Evolutionary conservation across 163 green algal genomes (phyloP), one percentile per base, ranked within the genome.

Genomic region (Chlorella variabilis): DNA sequence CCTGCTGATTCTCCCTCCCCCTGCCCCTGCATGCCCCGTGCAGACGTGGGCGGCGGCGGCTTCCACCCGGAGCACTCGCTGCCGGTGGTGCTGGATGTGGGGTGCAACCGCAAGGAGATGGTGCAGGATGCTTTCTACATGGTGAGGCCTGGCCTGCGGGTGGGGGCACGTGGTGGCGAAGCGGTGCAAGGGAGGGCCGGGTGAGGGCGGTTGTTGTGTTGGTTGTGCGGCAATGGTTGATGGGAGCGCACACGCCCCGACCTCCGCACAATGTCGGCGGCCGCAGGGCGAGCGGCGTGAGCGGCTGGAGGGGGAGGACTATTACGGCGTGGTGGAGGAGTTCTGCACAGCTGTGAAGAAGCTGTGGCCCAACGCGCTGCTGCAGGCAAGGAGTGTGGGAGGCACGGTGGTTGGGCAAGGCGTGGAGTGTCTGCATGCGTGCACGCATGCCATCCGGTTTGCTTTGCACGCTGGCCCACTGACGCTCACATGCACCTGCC

Each of bases 51-150:
- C 3, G 89, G 83, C 34, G 89, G 62, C n/a, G 89, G 89, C 34
- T 92, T 93, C 86, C 83, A 87, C 41, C 89, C 89, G 0, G 83
- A 91, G 58, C 84, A 89, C 83, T 81, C 54, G 13, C 81, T 93
- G 77, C 89, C 89, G 31, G 66, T 89, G 13, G 81, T 94, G 23
- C 85, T 98, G 8, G 96, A 98, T 77, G 89, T 94, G 59, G 96
- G 96, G 71, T 98, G 93, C 54, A 92, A 98, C 91, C 96, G 96
- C 69, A 38, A 91, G 70, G 69, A 83, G 39, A 89, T 97, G 56
- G 85, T 88, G 17, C 75, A 88, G 0, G 90, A 96, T 86, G 79
- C 75, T 0, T 88, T 92, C 56, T 97, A 97, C 84, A 62, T 92
- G 69, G 95, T 87, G 61, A 56, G 78, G 2, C 54, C 8, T 54